Evolutionary conservation across 345 rosid species (phyloP).

Genomic region (Lagerstroemia speciosa): DNA sequence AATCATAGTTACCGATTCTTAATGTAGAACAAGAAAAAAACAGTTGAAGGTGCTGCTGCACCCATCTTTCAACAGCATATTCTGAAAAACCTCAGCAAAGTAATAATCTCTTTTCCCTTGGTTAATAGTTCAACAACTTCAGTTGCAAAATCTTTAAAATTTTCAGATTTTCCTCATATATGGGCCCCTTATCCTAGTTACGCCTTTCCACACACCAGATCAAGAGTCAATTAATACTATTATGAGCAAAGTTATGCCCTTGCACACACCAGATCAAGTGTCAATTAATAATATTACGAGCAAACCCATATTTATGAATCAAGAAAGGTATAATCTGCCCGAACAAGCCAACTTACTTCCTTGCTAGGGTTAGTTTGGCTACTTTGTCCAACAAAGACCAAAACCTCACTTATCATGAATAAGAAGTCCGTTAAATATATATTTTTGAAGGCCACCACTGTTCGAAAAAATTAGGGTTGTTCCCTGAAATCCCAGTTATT

Average conservation of each 20-base stretch:
- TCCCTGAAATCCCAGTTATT: background rate
- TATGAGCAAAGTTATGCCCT: background rate
- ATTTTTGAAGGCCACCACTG: background rate
- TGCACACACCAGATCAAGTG: too few species aligned
- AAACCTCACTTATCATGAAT: background rate
- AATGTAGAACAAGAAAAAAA: background rate
- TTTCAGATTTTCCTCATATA: background rate
- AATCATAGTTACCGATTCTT: slow-evolving; percentile 9
- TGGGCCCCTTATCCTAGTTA: background rate
- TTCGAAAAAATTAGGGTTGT: background rate
- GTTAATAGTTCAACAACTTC: background rate
- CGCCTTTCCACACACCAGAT: background rate
- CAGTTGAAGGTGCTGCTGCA: background rate
- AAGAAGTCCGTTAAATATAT: background rate
- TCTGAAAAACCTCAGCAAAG: background rate
- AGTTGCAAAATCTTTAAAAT: background rate
- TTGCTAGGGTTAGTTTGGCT: too few species aligned
- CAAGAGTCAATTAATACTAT: background rate
- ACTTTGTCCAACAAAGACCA: too few species aligned
- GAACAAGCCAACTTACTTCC: too few species aligned
- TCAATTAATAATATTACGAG: too few species aligned
- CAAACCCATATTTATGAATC: background rate
- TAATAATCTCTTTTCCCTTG: background rate
- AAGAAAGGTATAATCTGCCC: background rate
- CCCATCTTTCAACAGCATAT: background rate